phyloP scores from a whole-genome alignment of 768 basidiomycete species.

The Phlebiopsis gigantea region DNA sequence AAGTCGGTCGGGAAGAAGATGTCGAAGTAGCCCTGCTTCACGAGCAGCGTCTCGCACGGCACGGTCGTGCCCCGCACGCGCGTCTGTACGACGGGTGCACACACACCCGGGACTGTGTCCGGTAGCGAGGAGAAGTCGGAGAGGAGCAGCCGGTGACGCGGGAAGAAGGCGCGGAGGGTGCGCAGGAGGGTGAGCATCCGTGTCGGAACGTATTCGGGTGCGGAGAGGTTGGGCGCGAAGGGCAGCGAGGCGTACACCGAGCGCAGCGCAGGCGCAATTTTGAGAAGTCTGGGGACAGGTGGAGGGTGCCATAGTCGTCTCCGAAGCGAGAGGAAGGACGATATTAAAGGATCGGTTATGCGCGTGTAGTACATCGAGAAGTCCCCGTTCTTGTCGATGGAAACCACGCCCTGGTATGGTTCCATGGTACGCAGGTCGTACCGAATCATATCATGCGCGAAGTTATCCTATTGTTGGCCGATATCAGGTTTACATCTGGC shows the following conservation, averaged over 20 bases:
- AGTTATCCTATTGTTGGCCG: conserved; percentile 68
- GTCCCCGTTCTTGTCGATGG: conserved; percentile 74
- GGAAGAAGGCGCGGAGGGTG: conserved; percentile 78
- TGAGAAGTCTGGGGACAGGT: conserved; percentile 51
- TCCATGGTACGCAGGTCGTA: conserved; percentile 77
- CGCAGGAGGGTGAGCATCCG: conserved; percentile 81
- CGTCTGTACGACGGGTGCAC: conserved; percentile 94
- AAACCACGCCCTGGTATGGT: conserved; percentile 81
- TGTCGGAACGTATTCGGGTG: conserved; percentile 90
- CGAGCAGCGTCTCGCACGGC: conserved; percentile 85
- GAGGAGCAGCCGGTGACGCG: conserved; percentile 88
- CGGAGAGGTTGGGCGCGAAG: conserved; percentile 84
- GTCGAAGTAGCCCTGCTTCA: conserved; percentile 95
- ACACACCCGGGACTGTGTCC: conserved; percentile 70
- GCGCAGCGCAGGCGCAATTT: conserved; percentile 51
- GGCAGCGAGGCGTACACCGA: conserved; percentile 67
- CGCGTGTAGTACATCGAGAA: conserved; percentile 80
- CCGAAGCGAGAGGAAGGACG: conserved; percentile 70
- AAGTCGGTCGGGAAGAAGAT: conserved; percentile 98
- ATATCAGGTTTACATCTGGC: neutral
- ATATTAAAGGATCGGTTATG: conserved; percentile 80
- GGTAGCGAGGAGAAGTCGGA: conserved; percentile 90
- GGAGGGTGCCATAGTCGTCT: conserved; percentile 50
- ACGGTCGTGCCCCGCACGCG: conserved; percentile 80
- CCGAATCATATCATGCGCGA: conserved; percentile 91